A percentile compares a stretch with the other conserved stretches of the same genome.
Conservation (phyloP, 371 early-diverging fungal genomes). For the Basidiobolus meristosporus region DNA sequence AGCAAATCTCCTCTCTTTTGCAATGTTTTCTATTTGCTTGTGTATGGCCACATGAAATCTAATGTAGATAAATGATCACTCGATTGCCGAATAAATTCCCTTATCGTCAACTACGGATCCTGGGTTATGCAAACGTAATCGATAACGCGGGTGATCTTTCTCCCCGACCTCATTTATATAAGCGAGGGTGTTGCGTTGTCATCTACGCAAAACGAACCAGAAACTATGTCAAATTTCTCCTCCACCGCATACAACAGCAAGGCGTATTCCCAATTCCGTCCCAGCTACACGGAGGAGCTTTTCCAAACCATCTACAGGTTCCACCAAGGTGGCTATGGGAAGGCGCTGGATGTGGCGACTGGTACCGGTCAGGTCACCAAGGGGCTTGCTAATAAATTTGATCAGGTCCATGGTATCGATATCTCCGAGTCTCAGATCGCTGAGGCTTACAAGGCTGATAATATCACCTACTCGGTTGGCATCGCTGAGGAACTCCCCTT, state of each 20-base stretch:
- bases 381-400: constrained; percentile 19
- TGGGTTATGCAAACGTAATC: no score
- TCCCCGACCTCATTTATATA: no score
- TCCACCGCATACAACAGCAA: constrained; percentile 13
- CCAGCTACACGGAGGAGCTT: constrained; percentile 13
- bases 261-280: constrained; percentile 16
- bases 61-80: neutral
- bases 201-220: no score
- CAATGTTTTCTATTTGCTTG: neutral
- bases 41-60: neutral
- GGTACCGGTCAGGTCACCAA: constrained; percentile 29
- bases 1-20: neutral
- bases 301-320: constrained; percentile 6
- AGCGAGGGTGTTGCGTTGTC: no score
- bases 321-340: constrained; percentile 9
- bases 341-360: constrained; percentile 23
- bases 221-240: constrained; percentile 15
- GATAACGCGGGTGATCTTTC: no score
- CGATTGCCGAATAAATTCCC: no score
- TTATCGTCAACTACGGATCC: no score
- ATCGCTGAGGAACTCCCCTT: constrained; percentile 16
- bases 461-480: constrained; percentile 22
- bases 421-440: constrained; percentile 21
- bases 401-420: constrained; percentile 25
- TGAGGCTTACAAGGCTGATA: constrained; percentile 14